These are phyloP conservation scores for Entomophthora muscae DNA, from an alignment of 371 early-diverging fungal species.

Conservation along the genomic window DNA sequence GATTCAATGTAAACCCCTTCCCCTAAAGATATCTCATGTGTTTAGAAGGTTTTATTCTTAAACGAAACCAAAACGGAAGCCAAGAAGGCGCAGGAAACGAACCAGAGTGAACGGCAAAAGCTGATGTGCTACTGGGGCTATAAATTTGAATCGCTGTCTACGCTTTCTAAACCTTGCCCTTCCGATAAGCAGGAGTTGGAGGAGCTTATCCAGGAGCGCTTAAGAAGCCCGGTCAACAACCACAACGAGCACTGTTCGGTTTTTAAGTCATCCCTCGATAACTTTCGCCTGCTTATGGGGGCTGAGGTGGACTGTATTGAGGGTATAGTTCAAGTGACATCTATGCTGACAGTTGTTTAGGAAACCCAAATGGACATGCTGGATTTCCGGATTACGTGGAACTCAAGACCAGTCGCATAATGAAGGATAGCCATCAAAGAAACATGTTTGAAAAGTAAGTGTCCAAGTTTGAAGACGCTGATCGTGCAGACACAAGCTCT, in stretches of 20 bases:
- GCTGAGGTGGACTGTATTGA: slow-evolving; percentile 82
- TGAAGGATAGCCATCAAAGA: slow-evolving; percentile 28
- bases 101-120: slow-evolving; percentile 31
- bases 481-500: slow-evolving; percentile 46
- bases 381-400: slow-evolving; percentile 42
- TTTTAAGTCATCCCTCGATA: slow-evolving; percentile 56
- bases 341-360: neutral
- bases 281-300: slow-evolving; percentile 53
- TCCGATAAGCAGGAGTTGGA: slow-evolving; percentile 17
- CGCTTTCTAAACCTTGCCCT: slow-evolving; percentile 24
- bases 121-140: slow-evolving; percentile 64
- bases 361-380: neutral
- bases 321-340: slow-evolving; percentile 14
- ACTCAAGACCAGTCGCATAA: slow-evolving; percentile 65
- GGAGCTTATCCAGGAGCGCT: slow-evolving; percentile 19
- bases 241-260: slow-evolving; percentile 76
- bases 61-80: slow-evolving; percentile 47
- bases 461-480: neutral
- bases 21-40: neutral
- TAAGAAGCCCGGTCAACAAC: slow-evolving; percentile 41
- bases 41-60: slow-evolving; percentile 17
- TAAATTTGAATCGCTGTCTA: slow-evolving; percentile 47
- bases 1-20: slow-evolving; percentile 27
- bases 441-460: slow-evolving; percentile 41
- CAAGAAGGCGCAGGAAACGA: slow-evolving; percentile 18